Percentiles rank a stretch among this genome's conserved stretches.
Evolutionary conservation across 768 basidiomycete species (phyloP).

Genomic region (Hygrophorus russula): DNA sequence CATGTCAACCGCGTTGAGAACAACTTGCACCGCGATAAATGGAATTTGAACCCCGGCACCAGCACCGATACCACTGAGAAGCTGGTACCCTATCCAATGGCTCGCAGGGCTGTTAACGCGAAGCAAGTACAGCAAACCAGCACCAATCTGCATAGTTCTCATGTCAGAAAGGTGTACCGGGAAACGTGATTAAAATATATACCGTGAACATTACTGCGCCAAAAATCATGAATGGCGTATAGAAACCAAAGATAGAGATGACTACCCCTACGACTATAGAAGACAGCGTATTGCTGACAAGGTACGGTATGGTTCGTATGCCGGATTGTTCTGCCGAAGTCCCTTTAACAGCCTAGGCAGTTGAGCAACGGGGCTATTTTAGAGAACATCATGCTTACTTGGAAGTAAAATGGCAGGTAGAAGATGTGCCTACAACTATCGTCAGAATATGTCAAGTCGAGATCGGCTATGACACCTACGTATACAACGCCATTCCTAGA

Average conservation of each 20-base stretch:
- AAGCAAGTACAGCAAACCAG: conserved; percentile 23
- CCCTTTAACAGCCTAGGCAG: conserved; percentile 22
- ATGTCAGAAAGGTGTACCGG: no score
- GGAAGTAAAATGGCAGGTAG: conserved; percentile 13
- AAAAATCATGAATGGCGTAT: conserved; percentile 17
- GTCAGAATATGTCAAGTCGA: background rate
- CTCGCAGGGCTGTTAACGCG: conserved; percentile 10
- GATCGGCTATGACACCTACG: no score
- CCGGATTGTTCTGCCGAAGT: conserved; percentile 22
- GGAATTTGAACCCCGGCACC: conserved; percentile 15
- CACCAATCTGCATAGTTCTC: conserved; percentile 13
- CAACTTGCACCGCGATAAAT: conserved; percentile 10
- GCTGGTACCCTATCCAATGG: conserved; percentile 12
- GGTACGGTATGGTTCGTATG: conserved; percentile 20
- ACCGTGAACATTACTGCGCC: conserved; percentile 18
- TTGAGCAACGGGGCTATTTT: no score
- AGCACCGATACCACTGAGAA: conserved; percentile 16
- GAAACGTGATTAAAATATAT: no score
- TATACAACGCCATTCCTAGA: no score
- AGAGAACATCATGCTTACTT: no score
- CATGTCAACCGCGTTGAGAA: conserved; percentile 8
- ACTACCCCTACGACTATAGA: conserved; percentile 26
- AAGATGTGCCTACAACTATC: background rate
- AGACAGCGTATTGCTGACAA: conserved; percentile 24
- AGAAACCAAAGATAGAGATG: conserved; percentile 23